Conservation (phyloP, 179 eudicot genomes). For the Spinacia oleracea region DNA sequence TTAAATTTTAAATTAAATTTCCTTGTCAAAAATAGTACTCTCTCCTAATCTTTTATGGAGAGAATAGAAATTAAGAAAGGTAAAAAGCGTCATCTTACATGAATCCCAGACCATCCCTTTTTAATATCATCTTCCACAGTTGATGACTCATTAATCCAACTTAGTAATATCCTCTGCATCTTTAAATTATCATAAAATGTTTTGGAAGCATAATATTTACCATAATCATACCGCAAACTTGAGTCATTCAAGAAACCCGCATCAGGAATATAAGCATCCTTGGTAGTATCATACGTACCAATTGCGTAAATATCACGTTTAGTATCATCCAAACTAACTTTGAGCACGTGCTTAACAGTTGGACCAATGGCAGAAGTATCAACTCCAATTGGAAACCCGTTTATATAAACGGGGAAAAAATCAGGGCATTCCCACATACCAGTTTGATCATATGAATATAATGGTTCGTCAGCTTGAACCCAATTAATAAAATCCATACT, state of each 20-base stretch:
- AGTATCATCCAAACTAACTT: conserved; percentile 48
- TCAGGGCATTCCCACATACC: conserved; percentile 87
- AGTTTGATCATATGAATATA: conserved; percentile 40
- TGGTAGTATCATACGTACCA: conserved; percentile 39
- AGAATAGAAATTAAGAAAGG: no score
- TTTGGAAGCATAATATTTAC: conserved; percentile 61
- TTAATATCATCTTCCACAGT: conserved; percentile 20
- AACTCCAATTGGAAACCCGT: conserved; percentile 25
- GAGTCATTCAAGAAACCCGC: conserved; percentile 14
- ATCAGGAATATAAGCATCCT: conserved; percentile 42
- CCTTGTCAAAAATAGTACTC: no score
- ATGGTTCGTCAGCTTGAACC: conserved; percentile 41
- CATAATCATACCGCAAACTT: conserved; percentile 48
- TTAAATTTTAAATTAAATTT: not conserved
- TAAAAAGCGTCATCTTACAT: conserved; percentile 32
- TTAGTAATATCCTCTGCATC: conserved; percentile 52
- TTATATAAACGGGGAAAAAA: conserved; percentile 39
- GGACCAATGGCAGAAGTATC: conserved; percentile 35
- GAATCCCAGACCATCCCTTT: conserved; percentile 57
- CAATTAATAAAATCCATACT: conserved; percentile 56
- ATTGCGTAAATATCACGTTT: conserved; percentile 50
- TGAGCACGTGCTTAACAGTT: conserved; percentile 40
- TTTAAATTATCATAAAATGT: conserved; percentile 48
- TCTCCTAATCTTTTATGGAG: no score
- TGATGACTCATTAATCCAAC: conserved; percentile 51